Evolutionary conservation across 179 eudicot genomes (phyloP).

Genomic region (Silene noctiflora): DNA sequence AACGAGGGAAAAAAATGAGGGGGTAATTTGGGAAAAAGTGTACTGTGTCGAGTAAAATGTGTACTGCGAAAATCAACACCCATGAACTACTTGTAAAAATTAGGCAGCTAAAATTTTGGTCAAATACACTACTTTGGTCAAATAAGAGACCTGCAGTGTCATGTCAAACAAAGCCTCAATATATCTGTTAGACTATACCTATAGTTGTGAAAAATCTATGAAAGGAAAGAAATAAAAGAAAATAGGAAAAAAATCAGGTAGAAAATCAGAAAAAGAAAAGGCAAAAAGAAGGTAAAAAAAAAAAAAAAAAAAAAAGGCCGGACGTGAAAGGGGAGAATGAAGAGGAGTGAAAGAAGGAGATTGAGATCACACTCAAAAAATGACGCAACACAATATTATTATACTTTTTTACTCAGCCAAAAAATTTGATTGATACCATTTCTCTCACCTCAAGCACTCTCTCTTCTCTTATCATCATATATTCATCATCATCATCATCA

Average conservation of each 20-base stretch:
- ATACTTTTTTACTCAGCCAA: not conserved
- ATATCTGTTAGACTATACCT: too few species aligned
- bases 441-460: constrained; percentile 32
- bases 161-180: too few species aligned
- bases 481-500: constrained; percentile 10
- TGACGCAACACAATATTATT: not conserved
- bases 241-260: not conserved
- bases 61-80: too few species aligned
- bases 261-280: not conserved
- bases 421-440: not conserved
- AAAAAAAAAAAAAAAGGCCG: constrained; percentile 26
- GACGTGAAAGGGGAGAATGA: constrained; percentile 42
- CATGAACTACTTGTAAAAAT: too few species aligned
- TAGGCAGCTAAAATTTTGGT: too few species aligned
- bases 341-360: constrained; percentile 13
- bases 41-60: too few species aligned
- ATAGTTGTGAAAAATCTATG: too few species aligned
- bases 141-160: too few species aligned
- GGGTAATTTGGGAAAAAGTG: too few species aligned
- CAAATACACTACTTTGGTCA: too few species aligned
- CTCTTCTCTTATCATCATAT: constrained; percentile 6
- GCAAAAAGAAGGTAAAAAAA: not conserved
- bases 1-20: too few species aligned
- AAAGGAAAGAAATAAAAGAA: too few species aligned
- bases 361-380: constrained; percentile 18